Evolutionary conservation across 306 rosid genomes (phyloP), one percentile per base, ranked within the genome.

Genomic region (Fagus crenata): DNA sequence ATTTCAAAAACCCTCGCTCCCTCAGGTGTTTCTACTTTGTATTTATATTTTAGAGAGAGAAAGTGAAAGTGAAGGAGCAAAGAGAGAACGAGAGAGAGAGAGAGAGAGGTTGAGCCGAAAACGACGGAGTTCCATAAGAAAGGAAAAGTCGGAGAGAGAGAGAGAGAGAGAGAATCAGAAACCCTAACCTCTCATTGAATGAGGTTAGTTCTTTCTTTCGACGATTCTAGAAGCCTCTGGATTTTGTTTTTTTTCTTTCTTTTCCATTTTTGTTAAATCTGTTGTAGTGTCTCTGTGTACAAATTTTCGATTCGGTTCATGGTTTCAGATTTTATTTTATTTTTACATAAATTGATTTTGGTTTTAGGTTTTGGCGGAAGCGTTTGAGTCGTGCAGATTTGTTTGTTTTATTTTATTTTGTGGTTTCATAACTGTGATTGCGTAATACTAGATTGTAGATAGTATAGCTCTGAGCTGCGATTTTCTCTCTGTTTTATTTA

Each of bases 101-200:
- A 15, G 3, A 63, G 18, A 36, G 5, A 3, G 33, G 4, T 5
- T 17, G 71, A 7, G 33, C 13, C 37, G 51, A 40, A 39, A n/a
- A 39, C 31, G 15, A 67, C 32, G 71, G 49, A 39, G 71, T 3
- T 39, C 41, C 7, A 7, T n/a, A 6, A 5, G 71, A 7, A 32
- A 67, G 49, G 37, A n/a, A 37, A n/a, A 65, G 49, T 15, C 12
- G 28, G 49, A 15, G 22, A 35, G n/a, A 33, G 49, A 65, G 22
- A 35, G n/a, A 33, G 49, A 65, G 49, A 15, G 22, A 35, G n/a
- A 33, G 49, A 65, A 39, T 67, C 46, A 31, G 31, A 67, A 65
- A 67, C 49, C 71, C 71, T 67, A 67, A 67, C 37, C 71, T 67
- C 32, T 67, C 33, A 39, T 39, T 39, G 71, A 67, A 67, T 67